Evolutionary conservation across 2,329 filamentous ascomycete genomes (phyloP), one percentile per base, ranked within the genome.

Genomic region (Bisporella sp.): DNA sequence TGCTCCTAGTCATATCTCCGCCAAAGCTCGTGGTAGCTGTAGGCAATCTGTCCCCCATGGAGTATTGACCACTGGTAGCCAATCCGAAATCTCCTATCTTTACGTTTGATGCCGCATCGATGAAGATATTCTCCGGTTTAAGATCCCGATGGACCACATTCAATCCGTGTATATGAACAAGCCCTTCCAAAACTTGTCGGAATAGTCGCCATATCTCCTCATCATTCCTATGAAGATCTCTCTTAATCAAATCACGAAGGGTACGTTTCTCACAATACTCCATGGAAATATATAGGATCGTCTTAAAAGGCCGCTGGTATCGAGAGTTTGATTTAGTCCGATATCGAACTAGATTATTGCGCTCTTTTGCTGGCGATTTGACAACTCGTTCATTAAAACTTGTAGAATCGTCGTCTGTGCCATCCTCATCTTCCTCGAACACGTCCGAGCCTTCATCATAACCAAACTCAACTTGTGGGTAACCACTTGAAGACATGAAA

Each of bases 41-140:
- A 7, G 59, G 56, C 11, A 59, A 68, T 61, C 75, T 82, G 54
- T 87, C 84, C 9, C 67, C 61, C 5, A 77, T 69, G 2, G 81
- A 77, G 57, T 87, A 84, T 60, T 95, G 89, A 1, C 89, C 89
- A 56, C 86, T 93, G 1, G 91, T 97, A 13, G 93, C 93, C 35
- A 99, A 75, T 4, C 93, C 93, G 67, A 99, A 97, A 63, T 99
- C 93, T 41, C 93, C 93, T 59, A 99, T 96, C 58, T 95, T 93
- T 37, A 95, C 90, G 59, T 95, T 93, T 56, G 90, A 89, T 3
- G 85, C 79, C 6, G 86, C 82, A 62, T 97, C 92, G 57, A 99
- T 95, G 69, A 99, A 99, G 31, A 99, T 85, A 58, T 99, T 99
- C 64, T 97, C 93, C 0, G 93, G 93, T 65, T 99, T 99, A 31